Evolutionary conservation across 108 stramenopile genomes (phyloP), one percentile per base, ranked within the genome.

Genomic region (Fragilaria crotonensis): DNA sequence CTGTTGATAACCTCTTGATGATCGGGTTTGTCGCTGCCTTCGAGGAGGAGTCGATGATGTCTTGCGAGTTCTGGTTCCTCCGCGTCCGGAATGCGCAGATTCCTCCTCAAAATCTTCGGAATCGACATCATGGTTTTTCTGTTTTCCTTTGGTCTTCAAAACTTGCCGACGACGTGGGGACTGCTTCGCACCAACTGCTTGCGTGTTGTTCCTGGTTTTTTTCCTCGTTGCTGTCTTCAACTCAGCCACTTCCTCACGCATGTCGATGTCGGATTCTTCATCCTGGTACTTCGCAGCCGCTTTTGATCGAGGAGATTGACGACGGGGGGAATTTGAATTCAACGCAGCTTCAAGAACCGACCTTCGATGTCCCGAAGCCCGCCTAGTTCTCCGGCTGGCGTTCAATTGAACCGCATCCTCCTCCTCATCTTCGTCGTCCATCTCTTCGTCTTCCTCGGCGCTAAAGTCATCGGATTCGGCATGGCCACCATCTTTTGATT

Each of bases 231-330:
- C 57, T 0, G 36, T 45, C 19, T 67, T 59, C 19, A 54, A 44
- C 26, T 67, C 66, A 1, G 52, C 36, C 25, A 32, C n/a, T 20
- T 67, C 66, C 4, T 60, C 58, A 22, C 7, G 25, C 32, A 41
- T 3, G 5, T 51, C 18, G 21, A 53, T 62, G 5, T 47, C 45
- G 18, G 44, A 47, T 45, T 19, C 33, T 44, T 25, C n/a, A n/a
- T n/a, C n/a, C n/a, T n/a, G n/a, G n/a, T n/a, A n/a, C n/a, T n/a
- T n/a, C n/a, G n/a, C n/a, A n/a, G n/a, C n/a, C n/a, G n/a, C n/a
- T n/a, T n/a, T n/a, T n/a, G n/a, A n/a, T n/a, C n/a, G n/a, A n/a
- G 52, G 27, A 4, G 52, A 32, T 19, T 53, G 21, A 17, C 26
- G 29, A n/a, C n/a, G n/a, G n/a, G n/a, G n/a, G n/a, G n/a, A n/a